Evolutionary conservation across 768 basidiomycete genomes (phyloP), one percentile per base, ranked within the genome.

Genomic region (Rhodotorula sphaerocarpa): DNA sequence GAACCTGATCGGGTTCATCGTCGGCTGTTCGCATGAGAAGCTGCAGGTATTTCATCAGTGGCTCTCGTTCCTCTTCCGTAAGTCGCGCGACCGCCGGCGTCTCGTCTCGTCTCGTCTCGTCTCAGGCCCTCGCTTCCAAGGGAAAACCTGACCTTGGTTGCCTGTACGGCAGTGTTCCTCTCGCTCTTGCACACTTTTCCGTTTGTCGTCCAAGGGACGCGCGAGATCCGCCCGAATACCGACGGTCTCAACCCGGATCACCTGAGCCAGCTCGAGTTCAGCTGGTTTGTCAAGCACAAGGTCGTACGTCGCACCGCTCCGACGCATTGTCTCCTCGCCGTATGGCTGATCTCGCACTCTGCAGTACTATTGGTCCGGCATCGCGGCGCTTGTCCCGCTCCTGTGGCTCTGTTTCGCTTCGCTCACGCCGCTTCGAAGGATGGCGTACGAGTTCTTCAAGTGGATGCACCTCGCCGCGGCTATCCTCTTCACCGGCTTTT

Each of bases 11-110:
- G 67, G 66, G 11, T 64, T 72, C 43, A 46, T 71, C 34, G 70
- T 69, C 48, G 73, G 73, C n/a, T 51, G 63, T 46, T 73, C 72
- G n/a, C 73, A 75, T 46, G 74, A 75, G 45, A 72, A 72, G 63
- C 70, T 75, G 3, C 50, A 52, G 44, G 66, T 72, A 7, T 70
- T 61, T 55, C 71, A 72, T 33, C 69, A 68, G 28, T 72, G 69
- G 66, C 45, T 70, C 3, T 58, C 57, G 20, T 65, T 67, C 48
- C 65, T 70, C 34, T 71, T 70, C 58, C 59, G 66, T 67, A 10
- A 41, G 65, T 59, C 16, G 10, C 43, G 15, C n/a, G n/a, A n/a
- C n/a, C n/a, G n/a, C n/a, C n/a, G n/a, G n/a, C n/a, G n/a, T n/a
- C n/a, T n/a, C n/a, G n/a, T n/a, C n/a, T n/a, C n/a, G n/a, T n/a